Evolutionary conservation across 805 yeast genomes (phyloP).

Genomic region (Kluyveromyces lactis): DNA sequence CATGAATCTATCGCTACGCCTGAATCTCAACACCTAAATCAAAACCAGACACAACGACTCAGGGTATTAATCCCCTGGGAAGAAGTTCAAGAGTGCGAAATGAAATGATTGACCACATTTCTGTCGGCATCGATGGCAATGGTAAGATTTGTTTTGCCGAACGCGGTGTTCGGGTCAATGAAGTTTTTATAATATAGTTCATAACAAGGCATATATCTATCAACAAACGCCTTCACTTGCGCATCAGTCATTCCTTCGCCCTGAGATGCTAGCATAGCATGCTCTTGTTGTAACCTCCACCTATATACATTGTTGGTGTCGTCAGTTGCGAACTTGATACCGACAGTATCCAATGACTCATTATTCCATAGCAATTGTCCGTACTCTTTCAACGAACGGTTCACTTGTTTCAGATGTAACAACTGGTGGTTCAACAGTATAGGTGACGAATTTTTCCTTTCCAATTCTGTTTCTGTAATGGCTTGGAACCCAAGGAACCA

Average conservation of each 20-base stretch:
- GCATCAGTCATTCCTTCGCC: constrained; percentile 79
- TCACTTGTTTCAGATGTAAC: constrained; percentile 33
- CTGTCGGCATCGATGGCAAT: constrained; percentile 24
- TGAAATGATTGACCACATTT: constrained; percentile 7
- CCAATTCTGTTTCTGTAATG: constrained; percentile 19
- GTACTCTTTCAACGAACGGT: constrained; percentile 45
- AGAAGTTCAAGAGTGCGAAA: constrained; percentile 11
- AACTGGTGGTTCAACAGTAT: constrained; percentile 19
- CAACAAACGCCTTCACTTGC: constrained; percentile 60
- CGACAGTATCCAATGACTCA: constrained; percentile 51
- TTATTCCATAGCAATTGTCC: constrained; percentile 30
- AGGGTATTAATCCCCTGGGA: constrained; percentile 23
- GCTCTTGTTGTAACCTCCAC: constrained; percentile 68
- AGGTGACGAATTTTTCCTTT: no score
- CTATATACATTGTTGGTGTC: constrained; percentile 47
- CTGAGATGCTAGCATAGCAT: constrained; percentile 18
- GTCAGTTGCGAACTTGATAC: constrained; percentile 55
- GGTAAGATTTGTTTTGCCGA: constrained; percentile 26
- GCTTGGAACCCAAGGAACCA: constrained; percentile 83
- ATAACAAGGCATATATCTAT: constrained; percentile 83
- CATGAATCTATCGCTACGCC: constrained; percentile 2
- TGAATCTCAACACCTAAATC: background rate
- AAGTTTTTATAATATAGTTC: constrained; percentile 52
- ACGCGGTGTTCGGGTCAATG: constrained; percentile 21
- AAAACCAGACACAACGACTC: background rate